Evolutionary conservation across 2,329 filamentous ascomycete genomes (phyloP).

Genomic region (Xenosphaeropsis pyriputrescens): DNA sequence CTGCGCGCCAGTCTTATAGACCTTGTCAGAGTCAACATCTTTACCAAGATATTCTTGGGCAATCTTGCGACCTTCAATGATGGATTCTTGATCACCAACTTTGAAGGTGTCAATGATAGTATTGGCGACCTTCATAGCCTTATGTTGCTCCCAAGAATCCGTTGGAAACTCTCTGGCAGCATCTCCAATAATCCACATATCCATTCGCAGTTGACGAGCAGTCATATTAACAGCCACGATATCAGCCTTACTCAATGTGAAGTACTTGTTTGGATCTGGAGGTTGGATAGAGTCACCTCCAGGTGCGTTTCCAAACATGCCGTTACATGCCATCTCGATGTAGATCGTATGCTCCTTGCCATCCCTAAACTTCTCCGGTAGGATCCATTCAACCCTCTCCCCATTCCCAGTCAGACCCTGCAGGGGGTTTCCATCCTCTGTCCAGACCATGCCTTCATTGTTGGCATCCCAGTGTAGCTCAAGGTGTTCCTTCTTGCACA

Average conservation of each 20-base stretch:
- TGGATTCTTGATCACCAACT: slow-evolving; percentile 61
- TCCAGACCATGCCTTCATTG: slow-evolving; percentile 93
- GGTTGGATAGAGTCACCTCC: slow-evolving; percentile 80
- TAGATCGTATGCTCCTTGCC: slow-evolving; percentile 83
- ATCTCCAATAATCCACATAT: slow-evolving; percentile 93
- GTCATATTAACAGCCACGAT: slow-evolving; percentile 83
- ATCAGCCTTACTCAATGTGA: slow-evolving; percentile 59
- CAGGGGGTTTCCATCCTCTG: slow-evolving; percentile 72
- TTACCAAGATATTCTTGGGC: slow-evolving; percentile 72
- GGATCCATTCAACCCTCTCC: slow-evolving; percentile 81
- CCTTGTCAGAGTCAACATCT: slow-evolving; percentile 65
- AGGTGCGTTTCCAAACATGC: slow-evolving; percentile 90
- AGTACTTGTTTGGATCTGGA: slow-evolving; percentile 73
- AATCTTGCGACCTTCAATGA: slow-evolving; percentile 68
- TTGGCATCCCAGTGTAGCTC: slow-evolving; percentile 94
- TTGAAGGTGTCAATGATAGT: slow-evolving; percentile 85
- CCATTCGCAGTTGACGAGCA: slow-evolving; percentile 70
- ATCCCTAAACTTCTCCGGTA: slow-evolving; percentile 69
- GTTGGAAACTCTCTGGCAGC: slow-evolving; percentile 81
- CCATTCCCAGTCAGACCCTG: slow-evolving; percentile 86
- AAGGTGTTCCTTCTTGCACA: slow-evolving; percentile 65
- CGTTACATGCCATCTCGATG: slow-evolving; percentile 97
- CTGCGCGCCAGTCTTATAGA: slow-evolving; percentile 64
- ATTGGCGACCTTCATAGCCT: slow-evolving; percentile 71
- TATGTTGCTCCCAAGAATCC: slow-evolving; percentile 79